Evolutionary conservation across 2,329 filamentous ascomycete genomes (phyloP).

Genomic region (Aspergillus ustus): DNA sequence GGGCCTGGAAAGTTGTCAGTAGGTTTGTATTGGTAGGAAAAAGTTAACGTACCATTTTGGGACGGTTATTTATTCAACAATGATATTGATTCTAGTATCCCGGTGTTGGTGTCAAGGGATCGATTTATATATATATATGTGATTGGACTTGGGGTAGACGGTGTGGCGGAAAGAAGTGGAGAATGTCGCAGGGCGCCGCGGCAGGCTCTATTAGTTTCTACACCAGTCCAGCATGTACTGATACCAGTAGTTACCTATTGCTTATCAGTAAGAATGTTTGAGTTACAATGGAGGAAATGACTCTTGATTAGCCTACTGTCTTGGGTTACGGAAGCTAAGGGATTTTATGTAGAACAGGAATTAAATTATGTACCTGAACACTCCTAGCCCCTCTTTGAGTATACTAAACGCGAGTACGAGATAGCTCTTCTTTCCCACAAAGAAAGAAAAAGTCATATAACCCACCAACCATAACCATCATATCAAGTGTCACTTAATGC

Average conservation of each 20-base stretch:
- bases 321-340: background rate
- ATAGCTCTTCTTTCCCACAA: too few species aligned
- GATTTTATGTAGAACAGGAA: too few species aligned
- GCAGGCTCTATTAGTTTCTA: background rate
- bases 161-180: background rate
- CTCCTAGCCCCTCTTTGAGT: too few species aligned
- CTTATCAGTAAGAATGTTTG: background rate
- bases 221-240: background rate
- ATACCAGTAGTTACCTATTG: background rate
- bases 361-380: too few species aligned
- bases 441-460: too few species aligned
- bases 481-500: slow-evolving; percentile 4
- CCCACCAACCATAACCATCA: too few species aligned
- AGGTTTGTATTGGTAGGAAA: background rate
- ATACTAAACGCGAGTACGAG: too few species aligned
- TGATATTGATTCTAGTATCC: background rate
- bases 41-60: background rate
- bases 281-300: background rate
- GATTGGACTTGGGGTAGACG: background rate
- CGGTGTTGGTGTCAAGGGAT: background rate
- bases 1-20: background rate
- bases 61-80: background rate
- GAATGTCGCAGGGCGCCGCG: background rate
- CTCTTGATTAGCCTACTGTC: background rate
- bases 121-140: background rate